Conservation (phyloP, 1,139 yeast species). For the Starmera stellimalicola region DNA sequence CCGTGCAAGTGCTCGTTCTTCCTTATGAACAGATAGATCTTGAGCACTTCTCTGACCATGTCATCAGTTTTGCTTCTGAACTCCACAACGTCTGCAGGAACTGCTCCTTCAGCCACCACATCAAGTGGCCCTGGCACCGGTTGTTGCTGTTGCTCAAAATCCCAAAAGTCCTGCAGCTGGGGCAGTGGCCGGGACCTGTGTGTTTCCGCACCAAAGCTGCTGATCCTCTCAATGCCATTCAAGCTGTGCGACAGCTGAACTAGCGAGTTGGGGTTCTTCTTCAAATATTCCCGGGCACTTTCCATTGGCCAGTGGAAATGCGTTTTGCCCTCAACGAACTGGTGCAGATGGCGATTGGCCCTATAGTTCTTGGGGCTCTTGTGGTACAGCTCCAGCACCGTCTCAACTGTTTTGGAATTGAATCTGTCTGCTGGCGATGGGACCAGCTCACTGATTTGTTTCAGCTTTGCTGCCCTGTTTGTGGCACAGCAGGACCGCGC, state of each 20-base stretch:
- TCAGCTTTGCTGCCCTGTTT: not conserved
- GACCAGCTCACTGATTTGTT: not conserved
- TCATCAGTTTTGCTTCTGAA: slow-evolving; percentile 6
- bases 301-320: slow-evolving; percentile 17
- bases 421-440: no score
- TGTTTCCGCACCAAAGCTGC: no score
- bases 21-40: slow-evolving; percentile 10
- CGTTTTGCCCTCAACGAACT: no score
- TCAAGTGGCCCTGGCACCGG: no score
- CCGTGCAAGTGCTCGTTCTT: slow-evolving; percentile 7
- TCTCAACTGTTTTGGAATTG: no score
- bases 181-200: no score
- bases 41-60: slow-evolving; percentile 9
- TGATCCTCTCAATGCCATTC: no score
- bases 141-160: no score
- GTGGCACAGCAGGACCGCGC: not conserved
- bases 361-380: no score
- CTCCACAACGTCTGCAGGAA: not conserved
- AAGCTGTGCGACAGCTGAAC: slow-evolving; percentile 4
- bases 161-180: no score
- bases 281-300: slow-evolving; percentile 5
- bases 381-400: no score
- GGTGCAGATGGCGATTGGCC: no score
- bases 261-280: slow-evolving; percentile 6
- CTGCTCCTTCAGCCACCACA: not conserved